Evolutionary conservation across 768 basidiomycete species (phyloP).

Genomic region (Agrocybe pediades): DNA sequence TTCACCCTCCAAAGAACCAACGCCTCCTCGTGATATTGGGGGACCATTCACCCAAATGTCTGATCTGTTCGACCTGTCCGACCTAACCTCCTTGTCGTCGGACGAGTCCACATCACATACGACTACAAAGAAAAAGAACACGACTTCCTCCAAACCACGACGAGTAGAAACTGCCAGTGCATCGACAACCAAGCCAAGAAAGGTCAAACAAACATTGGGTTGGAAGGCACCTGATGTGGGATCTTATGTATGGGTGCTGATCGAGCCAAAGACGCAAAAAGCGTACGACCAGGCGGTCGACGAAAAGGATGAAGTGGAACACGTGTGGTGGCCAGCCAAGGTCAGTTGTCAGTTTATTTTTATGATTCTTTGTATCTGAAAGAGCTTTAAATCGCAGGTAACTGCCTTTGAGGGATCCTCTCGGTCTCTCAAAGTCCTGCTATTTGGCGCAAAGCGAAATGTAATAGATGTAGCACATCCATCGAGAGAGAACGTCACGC

Average conservation of each 20-base stretch:
- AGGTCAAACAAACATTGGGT: neutral
- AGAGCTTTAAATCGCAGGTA: constrained; percentile 15
- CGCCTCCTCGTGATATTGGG: too few species aligned
- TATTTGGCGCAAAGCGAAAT: constrained; percentile 27
- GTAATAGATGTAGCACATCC: constrained; percentile 33
- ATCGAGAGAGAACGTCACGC: constrained; percentile 41
- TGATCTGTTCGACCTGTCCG: constrained; percentile 12
- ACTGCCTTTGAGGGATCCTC: constrained; percentile 10
- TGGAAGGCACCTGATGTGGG: constrained; percentile 17
- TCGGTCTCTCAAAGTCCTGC: constrained; percentile 24
- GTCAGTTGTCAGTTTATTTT: constrained; percentile 36
- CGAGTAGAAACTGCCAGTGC: neutral
- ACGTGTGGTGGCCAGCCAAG: constrained; percentile 75
- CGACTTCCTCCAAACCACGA: neutral
- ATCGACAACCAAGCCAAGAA: neutral
- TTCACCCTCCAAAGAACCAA: too few species aligned
- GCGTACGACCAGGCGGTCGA: constrained; percentile 30
- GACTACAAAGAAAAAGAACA: neutral
- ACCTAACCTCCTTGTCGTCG: constrained; percentile 17
- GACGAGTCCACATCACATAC: constrained; percentile 2
- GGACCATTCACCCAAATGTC: neutral
- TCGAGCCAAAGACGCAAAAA: constrained; percentile 38
- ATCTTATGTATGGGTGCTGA: constrained; percentile 53
- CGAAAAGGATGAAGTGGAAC: constrained; percentile 20
- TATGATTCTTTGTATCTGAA: neutral